These are phyloP conservation scores for Citrus unshiu DNA, from an alignment of 345 rosid species.

Conservation along the genomic window DNA sequence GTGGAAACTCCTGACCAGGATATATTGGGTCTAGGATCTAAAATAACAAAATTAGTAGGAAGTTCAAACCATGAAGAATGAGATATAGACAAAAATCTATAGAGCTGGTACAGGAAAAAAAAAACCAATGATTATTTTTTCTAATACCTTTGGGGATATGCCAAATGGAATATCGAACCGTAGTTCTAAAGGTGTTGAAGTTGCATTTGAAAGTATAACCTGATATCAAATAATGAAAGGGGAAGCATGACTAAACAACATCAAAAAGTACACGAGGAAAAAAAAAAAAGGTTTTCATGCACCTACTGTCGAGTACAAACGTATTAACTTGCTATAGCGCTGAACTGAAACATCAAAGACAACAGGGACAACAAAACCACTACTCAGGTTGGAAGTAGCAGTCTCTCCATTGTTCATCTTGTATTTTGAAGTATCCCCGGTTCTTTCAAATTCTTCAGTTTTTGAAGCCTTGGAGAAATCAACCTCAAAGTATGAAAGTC, in stretches of 20 bases:
- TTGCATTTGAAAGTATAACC: slow-evolving; percentile 78
- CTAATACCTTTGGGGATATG: slow-evolving; percentile 76
- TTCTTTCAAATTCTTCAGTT: slow-evolving; percentile 18
- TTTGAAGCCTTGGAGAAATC: slow-evolving; percentile 67
- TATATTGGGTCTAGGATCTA: slow-evolving; percentile 85
- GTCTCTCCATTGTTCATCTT: slow-evolving; percentile 32
- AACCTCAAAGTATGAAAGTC: slow-evolving; percentile 77
- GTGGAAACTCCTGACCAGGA: slow-evolving; percentile 88
- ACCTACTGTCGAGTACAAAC: slow-evolving; percentile 86
- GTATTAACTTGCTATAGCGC: slow-evolving; percentile 80
- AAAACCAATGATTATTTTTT: neutral
- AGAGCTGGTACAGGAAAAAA: neutral
- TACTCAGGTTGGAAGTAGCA: slow-evolving; percentile 26
- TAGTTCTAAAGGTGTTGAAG: slow-evolving; percentile 75
- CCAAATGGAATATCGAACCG: slow-evolving; percentile 97
- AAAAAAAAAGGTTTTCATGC: neutral
- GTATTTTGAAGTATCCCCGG: slow-evolving; percentile 24
- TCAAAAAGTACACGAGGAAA: slow-evolving; percentile 1
- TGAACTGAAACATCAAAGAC: slow-evolving; percentile 86
- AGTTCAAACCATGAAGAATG: neutral
- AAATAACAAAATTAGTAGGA: slow-evolving; percentile 14
- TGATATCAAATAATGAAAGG: slow-evolving; percentile 32
- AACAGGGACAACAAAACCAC: slow-evolving; percentile 80
- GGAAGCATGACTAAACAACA: slow-evolving; percentile 11
- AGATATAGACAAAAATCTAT: neutral